A percentile compares a stretch with the other conserved stretches of the same genome.
Conservation (phyloP, 352 stramenopile genomes). For the Pythium brachiatum region DNA sequence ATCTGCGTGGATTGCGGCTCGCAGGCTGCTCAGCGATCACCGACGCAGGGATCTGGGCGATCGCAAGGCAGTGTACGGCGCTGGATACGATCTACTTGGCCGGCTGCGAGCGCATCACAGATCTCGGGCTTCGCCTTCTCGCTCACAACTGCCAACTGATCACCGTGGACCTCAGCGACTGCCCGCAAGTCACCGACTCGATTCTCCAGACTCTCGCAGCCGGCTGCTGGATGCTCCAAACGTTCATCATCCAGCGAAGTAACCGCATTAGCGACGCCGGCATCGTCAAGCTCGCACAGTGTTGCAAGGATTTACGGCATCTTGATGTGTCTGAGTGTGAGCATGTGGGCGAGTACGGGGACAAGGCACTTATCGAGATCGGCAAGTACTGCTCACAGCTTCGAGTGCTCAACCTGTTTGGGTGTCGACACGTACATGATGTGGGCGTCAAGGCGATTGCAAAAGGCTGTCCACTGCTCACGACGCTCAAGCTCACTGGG, state of each 20-base stretch:
- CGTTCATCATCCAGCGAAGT: slow-evolving; percentile 83
- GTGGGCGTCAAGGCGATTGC: slow-evolving; percentile 77
- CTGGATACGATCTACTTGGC: slow-evolving; percentile 79
- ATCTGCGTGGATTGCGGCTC: slow-evolving; percentile 64
- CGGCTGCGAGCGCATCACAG: slow-evolving; percentile 78
- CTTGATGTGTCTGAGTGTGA: slow-evolving; percentile 87
- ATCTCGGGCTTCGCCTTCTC: slow-evolving; percentile 87
- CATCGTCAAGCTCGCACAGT: slow-evolving; percentile 86
- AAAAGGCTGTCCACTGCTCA: slow-evolving; percentile 77
- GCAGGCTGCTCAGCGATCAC: slow-evolving; percentile 73
- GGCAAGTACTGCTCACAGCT: slow-evolving; percentile 79
- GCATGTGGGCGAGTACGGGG: slow-evolving; percentile 88
- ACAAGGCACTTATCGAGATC: slow-evolving; percentile 90
- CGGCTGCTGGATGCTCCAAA: slow-evolving; percentile 84
- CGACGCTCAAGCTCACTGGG: slow-evolving; percentile 84
- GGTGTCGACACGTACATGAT: slow-evolving; percentile 87
- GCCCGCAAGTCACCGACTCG: slow-evolving; percentile 79
- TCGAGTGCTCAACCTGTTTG: slow-evolving; percentile 78
- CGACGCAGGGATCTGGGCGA: slow-evolving; percentile 85
- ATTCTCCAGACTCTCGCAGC: slow-evolving; percentile 83
- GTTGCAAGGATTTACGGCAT: slow-evolving; percentile 73
- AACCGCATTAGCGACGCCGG: slow-evolving; percentile 75
- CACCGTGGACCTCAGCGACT: slow-evolving; percentile 83
- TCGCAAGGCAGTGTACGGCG: slow-evolving; percentile 72
- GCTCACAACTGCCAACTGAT: slow-evolving; percentile 85